Evolutionary conservation across 2,329 filamentous ascomycete genomes (phyloP).

Genomic region (Pseudogymnoascus sp.): DNA sequence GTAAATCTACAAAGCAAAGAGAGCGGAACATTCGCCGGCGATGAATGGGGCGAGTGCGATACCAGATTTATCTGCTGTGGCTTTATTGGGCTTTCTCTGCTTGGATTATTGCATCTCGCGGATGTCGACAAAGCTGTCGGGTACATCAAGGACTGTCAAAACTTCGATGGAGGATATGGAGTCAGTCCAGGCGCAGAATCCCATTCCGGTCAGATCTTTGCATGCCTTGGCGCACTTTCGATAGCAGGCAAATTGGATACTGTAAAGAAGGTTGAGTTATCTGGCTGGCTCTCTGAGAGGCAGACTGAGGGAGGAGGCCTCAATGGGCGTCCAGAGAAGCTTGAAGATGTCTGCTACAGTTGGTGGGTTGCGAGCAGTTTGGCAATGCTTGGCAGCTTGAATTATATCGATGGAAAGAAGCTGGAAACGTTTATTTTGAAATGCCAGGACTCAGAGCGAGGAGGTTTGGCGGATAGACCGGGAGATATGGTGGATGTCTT

Average conservation of each 20-base stretch:
- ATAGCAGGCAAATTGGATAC: slow-evolving; percentile 79
- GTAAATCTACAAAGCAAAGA: slow-evolving; percentile 71
- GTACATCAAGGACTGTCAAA: slow-evolving; percentile 76
- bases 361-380: slow-evolving; percentile 97
- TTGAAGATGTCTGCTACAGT: slow-evolving; percentile 95
- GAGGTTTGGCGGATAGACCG: slow-evolving; percentile 84
- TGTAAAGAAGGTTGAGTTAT: slow-evolving; percentile 75
- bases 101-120: slow-evolving; percentile 66
- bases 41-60: slow-evolving; percentile 95
- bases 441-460: slow-evolving; percentile 78
- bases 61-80: slow-evolving; percentile 91
- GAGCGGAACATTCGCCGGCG: slow-evolving; percentile 84
- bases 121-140: slow-evolving; percentile 74
- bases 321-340: slow-evolving; percentile 91
- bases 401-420: slow-evolving; percentile 87
- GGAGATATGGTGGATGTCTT: slow-evolving; percentile 97
- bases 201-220: slow-evolving; percentile 92
- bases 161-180: slow-evolving; percentile 93
- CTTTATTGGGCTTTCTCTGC: slow-evolving; percentile 80
- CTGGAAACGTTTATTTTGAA: slow-evolving; percentile 75
- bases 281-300: slow-evolving; percentile 86
- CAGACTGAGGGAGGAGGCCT: slow-evolving; percentile 82
- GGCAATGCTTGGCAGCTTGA: slow-evolving; percentile 76
- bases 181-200: slow-evolving; percentile 86
- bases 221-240: slow-evolving; percentile 78